Conservation (phyloP, 352 stramenopile genomes). For the Phytophthora melonis region DNA sequence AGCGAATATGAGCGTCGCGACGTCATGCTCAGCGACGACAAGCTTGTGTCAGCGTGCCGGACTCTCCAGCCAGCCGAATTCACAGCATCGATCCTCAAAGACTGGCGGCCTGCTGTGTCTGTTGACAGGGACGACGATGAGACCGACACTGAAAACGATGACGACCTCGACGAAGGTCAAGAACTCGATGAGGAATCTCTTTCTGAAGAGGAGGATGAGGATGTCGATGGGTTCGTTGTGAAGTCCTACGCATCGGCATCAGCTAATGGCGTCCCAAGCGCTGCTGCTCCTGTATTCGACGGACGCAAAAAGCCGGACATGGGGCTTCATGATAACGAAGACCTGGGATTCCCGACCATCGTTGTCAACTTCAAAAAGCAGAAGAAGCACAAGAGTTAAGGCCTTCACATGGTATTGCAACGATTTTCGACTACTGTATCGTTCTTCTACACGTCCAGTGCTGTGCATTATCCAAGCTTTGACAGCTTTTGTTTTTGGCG, state of each 20-base stretch:
- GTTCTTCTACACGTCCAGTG: slow-evolving; percentile 16
- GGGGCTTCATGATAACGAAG: slow-evolving; percentile 46
- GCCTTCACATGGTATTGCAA: slow-evolving; percentile 17
- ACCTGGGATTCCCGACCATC: slow-evolving; percentile 47
- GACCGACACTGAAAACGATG: slow-evolving; percentile 49
- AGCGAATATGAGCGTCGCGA: slow-evolving; percentile 28
- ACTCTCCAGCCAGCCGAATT: slow-evolving; percentile 40
- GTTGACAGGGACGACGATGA: slow-evolving; percentile 32
- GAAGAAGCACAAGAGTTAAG: slow-evolving; percentile 47
- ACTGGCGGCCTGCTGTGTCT: slow-evolving; percentile 42
- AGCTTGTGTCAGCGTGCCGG: slow-evolving; percentile 42
- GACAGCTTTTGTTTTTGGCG: slow-evolving; percentile 89
- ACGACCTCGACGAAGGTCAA: slow-evolving; percentile 30
- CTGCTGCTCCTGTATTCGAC: not conserved
- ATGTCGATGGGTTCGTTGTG: slow-evolving; percentile 35
- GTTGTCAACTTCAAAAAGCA: slow-evolving; percentile 58
- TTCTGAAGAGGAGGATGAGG: slow-evolving; percentile 46
- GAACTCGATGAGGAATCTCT: slow-evolving; percentile 45
- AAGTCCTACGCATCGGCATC: slow-evolving; percentile 21
- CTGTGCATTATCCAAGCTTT: slow-evolving; percentile 64
- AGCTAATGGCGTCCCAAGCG: slow-evolving; percentile 1
- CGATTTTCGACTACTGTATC: slow-evolving; percentile 6
- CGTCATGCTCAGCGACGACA: slow-evolving; percentile 45
- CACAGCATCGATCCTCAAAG: slow-evolving; percentile 36
- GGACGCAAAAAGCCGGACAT: slow-evolving; percentile 24